Evolutionary conservation across 1,284 basidiomycete species (phyloP).

Genomic region (Cerrena zonata): DNA sequence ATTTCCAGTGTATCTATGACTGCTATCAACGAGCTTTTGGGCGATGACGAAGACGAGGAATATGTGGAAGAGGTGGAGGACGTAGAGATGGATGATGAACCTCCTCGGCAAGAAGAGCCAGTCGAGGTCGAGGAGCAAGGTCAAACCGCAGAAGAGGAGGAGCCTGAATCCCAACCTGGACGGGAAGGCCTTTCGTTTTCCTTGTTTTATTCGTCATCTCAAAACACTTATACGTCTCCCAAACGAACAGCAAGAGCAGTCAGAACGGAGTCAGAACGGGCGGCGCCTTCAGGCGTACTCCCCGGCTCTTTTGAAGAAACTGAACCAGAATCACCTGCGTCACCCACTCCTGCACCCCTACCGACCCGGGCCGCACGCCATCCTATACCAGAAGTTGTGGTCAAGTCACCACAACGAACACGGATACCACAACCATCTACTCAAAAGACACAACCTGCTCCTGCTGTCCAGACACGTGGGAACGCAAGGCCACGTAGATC

Average conservation of each 20-base stretch:
- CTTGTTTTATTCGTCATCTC: slow-evolving; percentile 3
- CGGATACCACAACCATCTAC: not conserved
- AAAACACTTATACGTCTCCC: not conserved
- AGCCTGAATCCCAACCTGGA: not conserved
- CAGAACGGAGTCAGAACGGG: slow-evolving; percentile 15
- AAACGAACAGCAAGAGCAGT: slow-evolving; percentile 12
- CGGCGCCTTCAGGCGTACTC: slow-evolving; percentile 39
- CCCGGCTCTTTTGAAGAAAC: slow-evolving; percentile 17
- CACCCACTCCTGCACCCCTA: slow-evolving; percentile 10
- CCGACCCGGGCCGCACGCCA: not conserved
- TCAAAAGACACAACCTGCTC: not conserved
- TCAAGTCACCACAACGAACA: not conserved
- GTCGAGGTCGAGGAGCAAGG: not conserved
- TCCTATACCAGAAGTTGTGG: not conserved
- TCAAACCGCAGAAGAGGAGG: slow-evolving; percentile 4
- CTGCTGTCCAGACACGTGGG: not conserved
- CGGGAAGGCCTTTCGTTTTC: slow-evolving; percentile 2
- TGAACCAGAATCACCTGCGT: slow-evolving; percentile 15
- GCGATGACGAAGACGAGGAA: slow-evolving; percentile 17
- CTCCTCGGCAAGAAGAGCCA: not conserved
- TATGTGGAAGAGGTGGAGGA: slow-evolving; percentile 9
- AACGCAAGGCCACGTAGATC: slow-evolving; percentile 1
- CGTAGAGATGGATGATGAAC: slow-evolving; percentile 9
- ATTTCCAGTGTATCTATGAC: slow-evolving; percentile 11
- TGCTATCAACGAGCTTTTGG: slow-evolving; percentile 16